Percentiles rank a stretch among this genome's conserved stretches.
These are phyloP conservation scores for Cyberlindnera xishuangbannaensis DNA, from an alignment of 805 yeast genomes.

Conservation along the genomic window DNA sequence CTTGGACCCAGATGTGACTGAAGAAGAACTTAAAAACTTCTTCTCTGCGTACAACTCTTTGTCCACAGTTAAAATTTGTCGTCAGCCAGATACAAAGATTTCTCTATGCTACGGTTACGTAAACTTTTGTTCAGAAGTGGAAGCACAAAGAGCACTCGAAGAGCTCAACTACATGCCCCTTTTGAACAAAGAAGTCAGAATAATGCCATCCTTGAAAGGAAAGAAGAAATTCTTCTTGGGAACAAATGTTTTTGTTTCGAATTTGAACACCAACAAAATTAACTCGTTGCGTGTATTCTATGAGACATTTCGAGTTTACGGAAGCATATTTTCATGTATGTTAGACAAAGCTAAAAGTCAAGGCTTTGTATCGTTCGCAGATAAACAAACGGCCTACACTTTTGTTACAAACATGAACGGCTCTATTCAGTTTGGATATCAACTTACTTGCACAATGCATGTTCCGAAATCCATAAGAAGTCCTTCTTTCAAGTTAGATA, in stretches of 20 bases:
- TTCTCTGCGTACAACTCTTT: conserved; percentile 42
- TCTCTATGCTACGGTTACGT: conserved; percentile 74
- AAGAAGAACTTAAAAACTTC: conserved; percentile 37
- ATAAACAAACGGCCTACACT: conserved; percentile 27
- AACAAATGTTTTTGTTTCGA: conserved; percentile 45
- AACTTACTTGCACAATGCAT: conserved; percentile 35
- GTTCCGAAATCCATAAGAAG: conserved; percentile 25
- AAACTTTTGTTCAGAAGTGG: conserved; percentile 44
- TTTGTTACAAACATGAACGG: conserved; percentile 31
- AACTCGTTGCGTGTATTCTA: conserved; percentile 41
- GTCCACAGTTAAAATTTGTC: conserved; percentile 55
- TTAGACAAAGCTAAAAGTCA: conserved; percentile 32
- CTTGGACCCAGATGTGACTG: conserved; percentile 44
- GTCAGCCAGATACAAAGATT: conserved; percentile 43
- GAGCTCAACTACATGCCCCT: conserved; percentile 46
- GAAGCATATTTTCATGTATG: conserved; percentile 40
- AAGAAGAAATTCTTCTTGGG: conserved; percentile 35
- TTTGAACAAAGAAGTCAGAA: conserved; percentile 40
- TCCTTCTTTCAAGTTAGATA: neutral
- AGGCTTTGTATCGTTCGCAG: conserved; percentile 36
- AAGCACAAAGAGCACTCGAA: conserved; percentile 52
- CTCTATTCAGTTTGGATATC: conserved; percentile 25
- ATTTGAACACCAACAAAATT: conserved; percentile 26
- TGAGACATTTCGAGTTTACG: conserved; percentile 43
- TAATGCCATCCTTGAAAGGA: conserved; percentile 51